Evolutionary conservation across 495 filamentous ascomycete species (phyloP).

Genomic region (Podospora didyma): DNA sequence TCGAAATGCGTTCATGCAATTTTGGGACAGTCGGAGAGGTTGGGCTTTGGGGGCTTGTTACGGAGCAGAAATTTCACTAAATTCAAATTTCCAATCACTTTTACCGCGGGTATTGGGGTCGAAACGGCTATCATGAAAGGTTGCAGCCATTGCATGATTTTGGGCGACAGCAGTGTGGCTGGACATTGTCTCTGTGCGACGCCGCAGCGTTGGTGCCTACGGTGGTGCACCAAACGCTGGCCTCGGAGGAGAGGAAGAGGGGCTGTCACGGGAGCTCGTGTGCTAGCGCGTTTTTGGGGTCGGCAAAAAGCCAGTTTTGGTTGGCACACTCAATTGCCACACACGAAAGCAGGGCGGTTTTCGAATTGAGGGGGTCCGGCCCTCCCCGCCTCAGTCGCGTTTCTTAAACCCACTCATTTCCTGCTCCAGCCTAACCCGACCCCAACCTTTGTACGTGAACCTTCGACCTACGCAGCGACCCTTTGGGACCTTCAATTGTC

Average conservation of each 20-base stretch:
- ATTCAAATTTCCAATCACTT: too few species aligned
- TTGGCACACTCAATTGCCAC: constrained; percentile 20
- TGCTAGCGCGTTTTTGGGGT: constrained; percentile 23
- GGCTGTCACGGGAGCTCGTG: constrained; percentile 31
- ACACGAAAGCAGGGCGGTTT: constrained; percentile 11
- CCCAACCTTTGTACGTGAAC: background rate
- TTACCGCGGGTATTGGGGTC: too few species aligned
- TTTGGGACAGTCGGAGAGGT: too few species aligned
- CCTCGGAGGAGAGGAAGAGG: background rate
- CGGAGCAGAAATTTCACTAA: too few species aligned
- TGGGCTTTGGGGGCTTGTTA: too few species aligned
- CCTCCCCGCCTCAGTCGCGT: constrained; percentile 13
- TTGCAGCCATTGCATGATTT: too few species aligned
- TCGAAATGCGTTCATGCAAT: too few species aligned
- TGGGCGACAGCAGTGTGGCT: too few species aligned
- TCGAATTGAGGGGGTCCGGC: constrained; percentile 10
- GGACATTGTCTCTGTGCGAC: background rate
- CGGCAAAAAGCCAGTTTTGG: constrained; percentile 16
- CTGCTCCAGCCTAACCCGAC: constrained; percentile 13
- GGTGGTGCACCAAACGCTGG: background rate
- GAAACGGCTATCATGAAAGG: too few species aligned
- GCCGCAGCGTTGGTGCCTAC: background rate
- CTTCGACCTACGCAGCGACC: background rate
- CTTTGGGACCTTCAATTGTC: background rate
- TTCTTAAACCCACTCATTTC: constrained; percentile 20